Evolutionary conservation across 306 rosid species (phyloP), one percentile per base, ranked within the genome.

Genomic region (Trichosanthes truncata): DNA sequence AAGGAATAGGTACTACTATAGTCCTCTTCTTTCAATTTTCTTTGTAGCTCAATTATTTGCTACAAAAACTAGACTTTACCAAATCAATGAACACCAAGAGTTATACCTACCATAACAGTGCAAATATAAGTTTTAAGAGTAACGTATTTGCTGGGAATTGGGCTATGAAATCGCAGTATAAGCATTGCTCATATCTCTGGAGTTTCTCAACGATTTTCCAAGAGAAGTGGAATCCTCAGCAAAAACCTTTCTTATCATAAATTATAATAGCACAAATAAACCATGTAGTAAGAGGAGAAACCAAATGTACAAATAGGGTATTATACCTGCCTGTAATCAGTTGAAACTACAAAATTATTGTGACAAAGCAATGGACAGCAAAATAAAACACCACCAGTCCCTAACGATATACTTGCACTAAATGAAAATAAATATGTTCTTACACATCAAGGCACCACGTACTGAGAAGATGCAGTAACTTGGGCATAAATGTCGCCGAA

Each of bases 261-360:
- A 13, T 26, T 73, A 68, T 21, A 68, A 68, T 29, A 29, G 33
- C 77, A 26, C 77, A 73, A 48, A 73, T 1, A 73, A 48, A 26
- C 13, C 59, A 25, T 46, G 13, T 26, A 73, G 59, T 46, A 15
- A 73, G 26, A 18, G 38, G 7, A 25, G 38, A 73, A 48, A 73
- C 60, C 77, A 73, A 73, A 15, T 73, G 77, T 73, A 73, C 77
- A 73, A 73, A 68, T 41, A 20, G 52, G 52, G 75, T 4, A 40
- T 7, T 40, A 40, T 40, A 41, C 72, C 72, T 65, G 40, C 3
- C 77, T 13, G 59, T 73, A 26, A 49, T 26, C 57, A 73, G 60
- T 48, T 46, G 59, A 72, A 72, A 72, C 59, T 46, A 46, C 53
- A 25, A 73, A 26, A 73, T 73, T 73, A 45, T 73, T 73, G 59